Evolutionary conservation across 2,329 filamentous ascomycete genomes (phyloP).

Genomic region (Ophiostoma australiae): DNA sequence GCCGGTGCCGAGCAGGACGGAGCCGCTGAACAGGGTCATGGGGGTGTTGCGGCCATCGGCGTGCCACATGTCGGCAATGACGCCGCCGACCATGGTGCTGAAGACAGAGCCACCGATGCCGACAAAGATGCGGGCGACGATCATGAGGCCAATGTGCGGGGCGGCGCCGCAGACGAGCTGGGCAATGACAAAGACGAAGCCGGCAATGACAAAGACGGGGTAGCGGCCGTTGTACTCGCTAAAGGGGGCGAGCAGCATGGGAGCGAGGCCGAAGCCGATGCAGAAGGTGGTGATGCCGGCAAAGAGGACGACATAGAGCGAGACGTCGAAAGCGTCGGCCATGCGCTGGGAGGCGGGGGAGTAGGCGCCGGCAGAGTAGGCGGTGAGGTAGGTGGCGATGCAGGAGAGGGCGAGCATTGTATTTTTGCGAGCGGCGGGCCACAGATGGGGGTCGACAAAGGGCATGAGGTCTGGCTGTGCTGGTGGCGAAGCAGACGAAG

Average conservation of each 20-base stretch:
- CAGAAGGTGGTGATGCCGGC: conserved; percentile 80
- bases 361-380: conserved; percentile 77
- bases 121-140: conserved; percentile 68
- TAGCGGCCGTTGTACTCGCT: conserved; percentile 83
- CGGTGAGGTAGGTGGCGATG: conserved; percentile 68
- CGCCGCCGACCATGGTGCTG: conserved; percentile 86
- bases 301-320: conserved; percentile 54
- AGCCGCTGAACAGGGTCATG: conserved; percentile 83
- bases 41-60: conserved; percentile 76
- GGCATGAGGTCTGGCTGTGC: conserved; percentile 58
- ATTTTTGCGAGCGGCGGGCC: conserved; percentile 65
- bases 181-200: conserved; percentile 64
- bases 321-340: conserved; percentile 59
- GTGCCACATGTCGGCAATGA: conserved; percentile 80
- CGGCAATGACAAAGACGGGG: conserved; percentile 72
- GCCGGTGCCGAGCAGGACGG: conserved; percentile 73
- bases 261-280: conserved; percentile 71
- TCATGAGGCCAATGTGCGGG: conserved; percentile 63
- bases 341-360: conserved; percentile 64
- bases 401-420: conserved; percentile 70
- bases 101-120: conserved; percentile 75
- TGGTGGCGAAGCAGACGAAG: conserved; percentile 28
- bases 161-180: conserved; percentile 71
- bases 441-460: conserved; percentile 67
- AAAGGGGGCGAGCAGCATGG: conserved; percentile 84